Percentiles rank a stretch among this genome's conserved stretches.
phyloP scores from a whole-genome alignment of 2,329 filamentous ascomycete species.

The Talaromyces marneffei region DNA sequence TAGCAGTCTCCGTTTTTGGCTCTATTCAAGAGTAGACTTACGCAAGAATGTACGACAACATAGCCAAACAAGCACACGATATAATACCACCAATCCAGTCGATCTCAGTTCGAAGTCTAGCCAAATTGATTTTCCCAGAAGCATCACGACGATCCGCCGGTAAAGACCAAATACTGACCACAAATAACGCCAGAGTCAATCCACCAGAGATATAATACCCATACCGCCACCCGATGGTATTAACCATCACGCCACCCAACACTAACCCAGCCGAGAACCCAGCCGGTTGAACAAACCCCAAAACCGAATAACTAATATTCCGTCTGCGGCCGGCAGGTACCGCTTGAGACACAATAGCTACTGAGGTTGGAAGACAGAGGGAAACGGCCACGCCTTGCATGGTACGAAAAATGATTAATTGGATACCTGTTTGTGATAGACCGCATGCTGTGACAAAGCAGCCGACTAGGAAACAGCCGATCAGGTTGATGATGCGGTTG shows the following conservation, averaged over 20 bases:
- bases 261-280: constrained; percentile 47
- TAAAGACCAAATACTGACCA: constrained; percentile 9
- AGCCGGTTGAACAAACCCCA: constrained; percentile 46
- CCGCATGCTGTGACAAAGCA: constrained; percentile 40
- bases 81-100: constrained; percentile 47
- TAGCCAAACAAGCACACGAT: constrained; percentile 39
- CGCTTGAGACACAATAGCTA: constrained; percentile 43
- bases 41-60: constrained; percentile 45
- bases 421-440: constrained; percentile 28
- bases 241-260: constrained; percentile 44
- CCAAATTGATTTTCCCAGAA: neutral
- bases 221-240: constrained; percentile 45
- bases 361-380: constrained; percentile 43
- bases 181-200: constrained; percentile 11
- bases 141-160: neutral
- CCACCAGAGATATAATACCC: constrained; percentile 31
- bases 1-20: neutral
- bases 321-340: constrained; percentile 41
- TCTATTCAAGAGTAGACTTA: constrained; percentile 2
- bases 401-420: constrained; percentile 44
- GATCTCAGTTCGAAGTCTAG: constrained; percentile 28
- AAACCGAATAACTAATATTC: constrained; percentile 47
- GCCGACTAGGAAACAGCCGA: constrained; percentile 39
- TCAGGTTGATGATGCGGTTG: constrained; percentile 40
- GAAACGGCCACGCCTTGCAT: constrained; percentile 42